These are phyloP conservation scores for Pichia ethanolica DNA, from an alignment of 805 yeast genomes.

Conservation along the genomic window DNA sequence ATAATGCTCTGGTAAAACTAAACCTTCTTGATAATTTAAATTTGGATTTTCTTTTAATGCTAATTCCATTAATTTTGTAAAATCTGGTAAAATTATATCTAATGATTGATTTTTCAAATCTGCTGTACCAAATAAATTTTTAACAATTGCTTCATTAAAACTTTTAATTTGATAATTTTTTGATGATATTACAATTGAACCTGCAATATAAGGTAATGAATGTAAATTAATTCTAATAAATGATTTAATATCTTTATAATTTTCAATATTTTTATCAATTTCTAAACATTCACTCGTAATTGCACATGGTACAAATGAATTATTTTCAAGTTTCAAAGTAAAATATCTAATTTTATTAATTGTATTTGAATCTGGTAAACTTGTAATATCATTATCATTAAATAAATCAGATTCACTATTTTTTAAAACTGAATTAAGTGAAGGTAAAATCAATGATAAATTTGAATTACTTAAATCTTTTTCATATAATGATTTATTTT, in stretches of 20 bases:
- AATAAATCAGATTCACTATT: not conserved
- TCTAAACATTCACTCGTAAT: constrained; percentile 54
- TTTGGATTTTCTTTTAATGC: constrained; percentile 37
- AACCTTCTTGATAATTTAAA: constrained; percentile 45
- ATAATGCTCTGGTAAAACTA: constrained; percentile 86
- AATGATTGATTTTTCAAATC: constrained; percentile 43
- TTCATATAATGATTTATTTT: constrained; percentile 16
- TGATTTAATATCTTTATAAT: constrained; percentile 9
- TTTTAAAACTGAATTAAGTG: constrained; percentile 14
- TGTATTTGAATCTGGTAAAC: constrained; percentile 28
- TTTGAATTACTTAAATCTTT: constrained; percentile 10
- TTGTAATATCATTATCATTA: constrained; percentile 5
- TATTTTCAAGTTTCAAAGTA: constrained; percentile 36
- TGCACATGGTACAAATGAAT: constrained; percentile 63
- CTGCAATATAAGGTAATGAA: constrained; percentile 80
- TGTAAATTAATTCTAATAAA: constrained; percentile 57
- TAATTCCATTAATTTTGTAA: constrained; percentile 37
- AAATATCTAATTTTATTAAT: constrained; percentile 59
- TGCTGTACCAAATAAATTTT: constrained; percentile 67
- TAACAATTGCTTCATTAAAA: constrained; percentile 70
- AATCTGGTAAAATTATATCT: constrained; percentile 55
- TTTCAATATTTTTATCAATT: constrained; percentile 28
- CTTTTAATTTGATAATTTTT: constrained; percentile 48
- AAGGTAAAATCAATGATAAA: constrained; percentile 18
- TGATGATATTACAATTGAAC: constrained; percentile 64